These are phyloP conservation scores for Casuarina cunninghamiana DNA, from an alignment of 306 rosid genomes.

Conservation along the genomic window DNA sequence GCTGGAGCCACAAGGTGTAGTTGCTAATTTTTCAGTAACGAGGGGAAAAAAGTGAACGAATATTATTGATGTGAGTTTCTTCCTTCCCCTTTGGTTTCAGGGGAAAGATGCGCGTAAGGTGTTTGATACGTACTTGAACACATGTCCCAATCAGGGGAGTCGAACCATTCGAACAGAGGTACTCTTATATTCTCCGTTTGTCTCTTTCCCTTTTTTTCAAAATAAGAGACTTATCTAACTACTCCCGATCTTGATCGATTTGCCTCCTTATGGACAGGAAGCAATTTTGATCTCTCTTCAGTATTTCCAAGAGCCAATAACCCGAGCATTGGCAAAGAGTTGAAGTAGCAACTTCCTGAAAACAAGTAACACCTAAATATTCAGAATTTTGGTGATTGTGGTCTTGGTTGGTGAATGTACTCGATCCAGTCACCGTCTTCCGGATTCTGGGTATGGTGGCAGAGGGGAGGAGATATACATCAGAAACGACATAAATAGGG, in stretches of 20 bases:
- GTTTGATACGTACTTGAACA: constrained; percentile 70
- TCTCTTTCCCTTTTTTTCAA: background rate
- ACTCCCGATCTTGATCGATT: constrained; percentile 7
- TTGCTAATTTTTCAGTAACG: constrained; percentile 3
- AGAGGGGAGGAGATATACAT: background rate
- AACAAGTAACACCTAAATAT: constrained; percentile 11
- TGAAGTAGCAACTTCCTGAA: constrained; percentile 21
- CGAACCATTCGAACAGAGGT: constrained; percentile 99
- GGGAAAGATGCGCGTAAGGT: constrained; percentile 55
- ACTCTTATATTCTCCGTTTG: constrained; percentile 12
- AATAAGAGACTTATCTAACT: background rate
- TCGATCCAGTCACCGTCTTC: background rate
- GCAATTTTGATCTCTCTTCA: constrained; percentile 91
- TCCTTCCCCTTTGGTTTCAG: constrained; percentile 36
- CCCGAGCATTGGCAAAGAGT: constrained; percentile 49
- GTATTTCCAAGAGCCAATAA: constrained; percentile 86
- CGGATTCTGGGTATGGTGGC: constrained; percentile 1
- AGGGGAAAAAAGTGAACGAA: background rate
- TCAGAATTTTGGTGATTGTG: background rate
- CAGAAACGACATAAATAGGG: no score
- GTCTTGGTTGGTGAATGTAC: background rate
- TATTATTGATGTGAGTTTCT: constrained; percentile 11
- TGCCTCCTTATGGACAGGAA: constrained; percentile 54
- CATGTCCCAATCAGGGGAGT: constrained; percentile 95
- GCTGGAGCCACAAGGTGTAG: background rate